Evolutionary conservation across 768 basidiomycete species (phyloP).

Genomic region (Dictyophora rubrovolvata): DNA sequence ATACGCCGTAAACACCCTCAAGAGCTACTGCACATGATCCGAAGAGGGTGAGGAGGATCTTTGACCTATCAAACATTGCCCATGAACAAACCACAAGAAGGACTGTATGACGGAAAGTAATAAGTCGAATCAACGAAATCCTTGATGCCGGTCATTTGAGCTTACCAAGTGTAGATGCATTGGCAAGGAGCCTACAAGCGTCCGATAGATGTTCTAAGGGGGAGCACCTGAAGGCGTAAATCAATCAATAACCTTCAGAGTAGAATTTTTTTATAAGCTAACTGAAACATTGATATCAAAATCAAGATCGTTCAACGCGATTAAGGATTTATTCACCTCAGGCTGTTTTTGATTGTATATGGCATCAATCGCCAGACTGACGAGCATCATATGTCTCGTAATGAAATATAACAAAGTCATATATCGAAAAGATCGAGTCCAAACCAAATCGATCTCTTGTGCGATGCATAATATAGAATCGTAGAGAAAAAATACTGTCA

Average conservation of each 20-base stretch:
- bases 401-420: conserved; percentile 5
- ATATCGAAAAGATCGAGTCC: conserved; percentile 5
- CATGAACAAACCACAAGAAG: conserved; percentile 6
- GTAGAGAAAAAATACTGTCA: conserved; percentile 2
- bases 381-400: conserved; percentile 3
- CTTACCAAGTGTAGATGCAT: background rate
- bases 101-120: background rate
- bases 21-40: conserved; percentile 2
- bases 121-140: no score
- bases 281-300: background rate
- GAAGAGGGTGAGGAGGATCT: background rate
- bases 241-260: background rate
- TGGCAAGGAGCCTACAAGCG: background rate
- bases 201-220: background rate
- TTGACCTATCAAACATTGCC: conserved; percentile 5
- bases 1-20: background rate
- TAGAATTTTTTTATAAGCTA: no score
- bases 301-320: background rate
- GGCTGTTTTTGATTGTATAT: background rate
- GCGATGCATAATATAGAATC: conserved; percentile 3
- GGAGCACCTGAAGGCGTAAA: background rate
- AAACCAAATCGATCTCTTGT: conserved; percentile 4
- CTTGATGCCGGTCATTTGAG: background rate
- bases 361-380: background rate
- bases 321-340: background rate